These are phyloP conservation scores for Leucocoprinus sp. DNA, from an alignment of 768 basidiomycete species.

Conservation along the genomic window DNA sequence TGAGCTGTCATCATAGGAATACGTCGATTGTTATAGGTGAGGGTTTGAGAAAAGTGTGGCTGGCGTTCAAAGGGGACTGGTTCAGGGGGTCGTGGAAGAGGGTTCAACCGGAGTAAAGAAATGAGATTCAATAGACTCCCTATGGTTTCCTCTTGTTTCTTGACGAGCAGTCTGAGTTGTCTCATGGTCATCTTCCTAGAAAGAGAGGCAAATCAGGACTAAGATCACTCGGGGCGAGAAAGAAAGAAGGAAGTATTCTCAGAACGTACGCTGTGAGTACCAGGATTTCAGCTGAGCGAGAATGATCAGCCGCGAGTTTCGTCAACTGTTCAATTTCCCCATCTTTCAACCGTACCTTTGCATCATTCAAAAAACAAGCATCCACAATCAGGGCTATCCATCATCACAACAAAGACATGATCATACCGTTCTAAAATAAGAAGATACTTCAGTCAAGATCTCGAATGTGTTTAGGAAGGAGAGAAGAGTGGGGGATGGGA, in stretches of 20 bases:
- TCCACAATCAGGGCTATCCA: neutral
- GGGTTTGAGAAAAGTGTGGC: constrained; percentile 26
- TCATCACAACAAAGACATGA: neutral
- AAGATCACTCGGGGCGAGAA: too few relatives aligned
- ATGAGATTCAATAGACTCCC: neutral
- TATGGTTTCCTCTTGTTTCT: constrained; percentile 3
- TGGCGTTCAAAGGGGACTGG: constrained; percentile 39
- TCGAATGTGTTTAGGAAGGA: neutral
- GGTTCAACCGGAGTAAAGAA: constrained; percentile 17
- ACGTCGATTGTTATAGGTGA: constrained; percentile 14
- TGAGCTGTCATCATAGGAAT: neutral
- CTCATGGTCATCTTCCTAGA: constrained; percentile 20
- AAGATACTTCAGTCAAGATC: neutral
- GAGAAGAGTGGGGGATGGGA: neutral
- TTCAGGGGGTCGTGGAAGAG: constrained; percentile 49
- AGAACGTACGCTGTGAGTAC: neutral
- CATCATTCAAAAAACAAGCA: neutral
- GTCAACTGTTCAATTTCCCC: neutral
- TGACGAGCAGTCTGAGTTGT: constrained; percentile 24
- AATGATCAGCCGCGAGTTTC: neutral
- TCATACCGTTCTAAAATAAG: neutral
- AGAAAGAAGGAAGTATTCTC: neutral
- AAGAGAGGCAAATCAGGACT: too few relatives aligned
- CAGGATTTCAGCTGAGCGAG: neutral
- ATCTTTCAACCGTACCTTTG: neutral